A percentile compares a stretch with the other conserved stretches of the same genome.
These are phyloP conservation scores for Neofusicoccum sp. DNA, from an alignment of 2,329 filamentous ascomycete genomes.

Conservation along the genomic window DNA sequence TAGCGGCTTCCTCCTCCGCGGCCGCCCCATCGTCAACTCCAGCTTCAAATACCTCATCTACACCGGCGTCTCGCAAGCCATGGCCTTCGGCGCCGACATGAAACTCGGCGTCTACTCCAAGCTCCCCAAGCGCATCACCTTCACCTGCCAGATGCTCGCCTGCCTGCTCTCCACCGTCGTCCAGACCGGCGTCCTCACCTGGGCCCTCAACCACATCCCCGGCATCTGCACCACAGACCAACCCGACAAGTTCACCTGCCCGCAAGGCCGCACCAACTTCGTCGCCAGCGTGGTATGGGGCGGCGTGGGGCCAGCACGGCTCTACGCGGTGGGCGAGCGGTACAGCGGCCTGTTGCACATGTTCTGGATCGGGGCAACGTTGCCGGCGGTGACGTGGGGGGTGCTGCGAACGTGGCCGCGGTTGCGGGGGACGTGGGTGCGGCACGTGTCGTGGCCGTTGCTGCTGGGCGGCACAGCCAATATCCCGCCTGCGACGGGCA, in stretches of 20 bases:
- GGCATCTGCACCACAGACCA: constrained; percentile 55
- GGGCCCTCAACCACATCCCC: constrained; percentile 56
- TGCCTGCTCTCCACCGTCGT: constrained; percentile 66
- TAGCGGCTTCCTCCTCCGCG: constrained; percentile 51
- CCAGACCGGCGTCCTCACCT: constrained; percentile 64
- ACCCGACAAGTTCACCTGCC: constrained; percentile 52
- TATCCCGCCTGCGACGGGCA: constrained; percentile 64
- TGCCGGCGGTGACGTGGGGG: constrained; percentile 62
- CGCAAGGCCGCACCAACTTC: constrained; percentile 61
- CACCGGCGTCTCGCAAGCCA: constrained; percentile 9
- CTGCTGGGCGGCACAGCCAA: constrained; percentile 26
- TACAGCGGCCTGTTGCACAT: constrained; percentile 68
- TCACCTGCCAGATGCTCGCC: constrained; percentile 64
- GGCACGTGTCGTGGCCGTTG: constrained; percentile 54
- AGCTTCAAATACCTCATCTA: constrained; percentile 42
- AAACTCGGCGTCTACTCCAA: constrained; percentile 51
- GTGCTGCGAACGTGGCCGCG: constrained; percentile 61
- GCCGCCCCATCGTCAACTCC: constrained; percentile 51
- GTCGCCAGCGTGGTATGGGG: constrained; percentile 63
- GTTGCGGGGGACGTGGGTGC: constrained; percentile 67
- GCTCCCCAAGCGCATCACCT: constrained; percentile 65
- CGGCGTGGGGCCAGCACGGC: constrained; percentile 66
- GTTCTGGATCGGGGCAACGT: constrained; percentile 64
- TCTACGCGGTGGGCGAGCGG: constrained; percentile 63
- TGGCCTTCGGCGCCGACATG: constrained; percentile 10